Percentiles rank a stretch among this genome's conserved stretches.
These are phyloP conservation scores for Colletotrichum sp. DNA, from an alignment of 2,329 filamentous ascomycete genomes.

Conservation along the genomic window DNA sequence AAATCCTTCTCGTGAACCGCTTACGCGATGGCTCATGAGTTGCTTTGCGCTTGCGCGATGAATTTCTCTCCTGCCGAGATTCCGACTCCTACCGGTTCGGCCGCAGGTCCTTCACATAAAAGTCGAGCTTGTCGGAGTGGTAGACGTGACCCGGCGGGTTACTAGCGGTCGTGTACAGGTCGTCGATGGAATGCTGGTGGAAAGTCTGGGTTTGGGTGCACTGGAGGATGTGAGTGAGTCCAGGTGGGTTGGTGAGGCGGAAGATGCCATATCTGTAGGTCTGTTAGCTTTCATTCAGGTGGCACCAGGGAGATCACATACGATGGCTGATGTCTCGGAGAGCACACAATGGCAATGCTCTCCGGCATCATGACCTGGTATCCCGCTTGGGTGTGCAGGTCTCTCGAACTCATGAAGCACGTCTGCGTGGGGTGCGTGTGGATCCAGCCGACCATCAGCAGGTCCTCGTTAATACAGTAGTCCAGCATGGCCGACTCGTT, in stretches of 20 bases:
- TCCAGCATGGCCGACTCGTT: slow-evolving; percentile 87
- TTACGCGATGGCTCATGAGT: background rate
- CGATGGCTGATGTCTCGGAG: slow-evolving; percentile 79
- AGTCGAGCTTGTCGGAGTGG: slow-evolving; percentile 69
- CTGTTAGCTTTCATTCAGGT: background rate
- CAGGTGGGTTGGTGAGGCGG: slow-evolving; percentile 90
- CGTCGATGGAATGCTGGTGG: slow-evolving; percentile 71
- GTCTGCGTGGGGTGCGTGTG: slow-evolving; percentile 97
- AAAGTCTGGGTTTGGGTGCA: slow-evolving; percentile 84
- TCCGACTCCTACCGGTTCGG: slow-evolving; percentile 27
- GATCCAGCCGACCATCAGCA: slow-evolving; percentile 94
- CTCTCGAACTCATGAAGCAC: slow-evolving; percentile 95
- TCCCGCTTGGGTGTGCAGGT: slow-evolving; percentile 90
- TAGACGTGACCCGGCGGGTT: slow-evolving; percentile 73
- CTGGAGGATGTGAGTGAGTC: slow-evolving; percentile 80
- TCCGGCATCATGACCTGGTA: slow-evolving; percentile 98
- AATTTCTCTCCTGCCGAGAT: background rate
- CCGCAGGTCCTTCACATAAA: slow-evolving; percentile 61
- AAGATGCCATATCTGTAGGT: slow-evolving; percentile 81
- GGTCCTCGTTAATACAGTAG: slow-evolving; percentile 82
- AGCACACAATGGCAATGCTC: slow-evolving; percentile 95
- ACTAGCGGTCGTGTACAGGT: slow-evolving; percentile 79
- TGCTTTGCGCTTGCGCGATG: background rate
- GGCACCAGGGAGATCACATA: slow-evolving; percentile 48
- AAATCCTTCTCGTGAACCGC: background rate